Base-by-base conservation (phyloP, 257 asterid species). In the Solanum piurae region DNA sequence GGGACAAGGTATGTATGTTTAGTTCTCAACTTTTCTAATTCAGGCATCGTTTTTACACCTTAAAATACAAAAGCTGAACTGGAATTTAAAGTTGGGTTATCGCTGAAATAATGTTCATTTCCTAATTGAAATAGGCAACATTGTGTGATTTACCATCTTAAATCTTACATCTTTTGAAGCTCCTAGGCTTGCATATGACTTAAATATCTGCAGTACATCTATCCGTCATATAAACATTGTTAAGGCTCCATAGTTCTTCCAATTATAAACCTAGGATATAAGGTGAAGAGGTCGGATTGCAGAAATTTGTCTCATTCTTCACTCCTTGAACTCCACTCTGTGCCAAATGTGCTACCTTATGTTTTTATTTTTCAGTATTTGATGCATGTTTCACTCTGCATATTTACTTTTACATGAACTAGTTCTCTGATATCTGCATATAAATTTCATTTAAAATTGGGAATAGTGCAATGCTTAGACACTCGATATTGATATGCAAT, bases 1-100 rank as follows among this genome's bases (percentile, higher is more conserved):
- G 99, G 99, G 79, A 90, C 97, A 87, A 95, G 99, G 99, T 97
- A 76, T 85, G 90, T 71, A 0, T 82, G 69, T 49, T 82, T 34
- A 46, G 10, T 49, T 49, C 25, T 31, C 14, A 12, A 31, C 31
- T 82, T 29, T 10, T 49, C 20, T 82, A 82, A 49, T 44, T 27
- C 23, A 34, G 40, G 42, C 58, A 46, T 80, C 7, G 12, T 29
- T 14, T 16, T 46, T 80, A 29, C 66, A 80, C 68, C 20, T 27
- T 46, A 16, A 80, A 44, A 46, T 25, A 42, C 64, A 79, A 79
- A 8, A 1, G 38, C 25, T 27, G 85, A 14, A 79, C 66, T 79
- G 40, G 66, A 77, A 79, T 27, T 5, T 44, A 42, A 25, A 79
- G 66, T 44, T 79, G 40, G 25, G 3, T 79, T 27, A 79, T 14